Evolutionary conservation across 352 stramenopile genomes (phyloP), one percentile per base, ranked within the genome.

Genomic region (Phytophthora sp.): DNA sequence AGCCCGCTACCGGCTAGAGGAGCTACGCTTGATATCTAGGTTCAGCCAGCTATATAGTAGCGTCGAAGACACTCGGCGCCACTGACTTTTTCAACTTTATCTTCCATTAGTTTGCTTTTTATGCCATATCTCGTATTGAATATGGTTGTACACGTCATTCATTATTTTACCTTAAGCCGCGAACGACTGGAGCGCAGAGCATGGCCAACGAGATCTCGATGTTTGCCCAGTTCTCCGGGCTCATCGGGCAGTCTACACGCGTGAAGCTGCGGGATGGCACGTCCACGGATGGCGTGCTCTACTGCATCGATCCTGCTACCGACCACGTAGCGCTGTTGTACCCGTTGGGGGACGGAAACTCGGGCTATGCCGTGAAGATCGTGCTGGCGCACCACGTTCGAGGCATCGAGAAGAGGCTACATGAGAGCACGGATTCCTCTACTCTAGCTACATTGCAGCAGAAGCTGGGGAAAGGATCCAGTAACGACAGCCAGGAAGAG

Each of bases 241-340:
- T 88, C 6, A 76, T 84, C 7, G 80, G 79, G 9, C 41, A 61
- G 33, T 36, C 54, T 2, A 67, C 84, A 52, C 69, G 74, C 29
- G 76, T 88, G 46, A 33, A 71, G 30, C 61, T 84, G 11, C 26
- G 56, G 20, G 80, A 86, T 52, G 52, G 56, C 13, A 84, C 76
- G 18, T 73, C 60, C 26, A 64, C 65, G 4, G 42, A 50, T 30
- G 83, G 83, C 9, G 56, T 90, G 21, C 54, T 91, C 20, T 84
- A 84, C 52, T 77, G 63, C 45, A 73, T 89, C 38, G 80, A 91
- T 57, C 81, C 81, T 1, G 77, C 84, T 57, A 88, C 62, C 31
- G 75, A 77, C 52, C 64, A 82, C 56, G 77, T 88, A 26, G 81
- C 73, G 41, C 56, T 91, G 24, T 24, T 88, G 33, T 63, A 49